These are phyloP conservation scores for Gossypium mustelinum DNA, from an alignment of 345 rosid genomes.

Conservation along the genomic window DNA sequence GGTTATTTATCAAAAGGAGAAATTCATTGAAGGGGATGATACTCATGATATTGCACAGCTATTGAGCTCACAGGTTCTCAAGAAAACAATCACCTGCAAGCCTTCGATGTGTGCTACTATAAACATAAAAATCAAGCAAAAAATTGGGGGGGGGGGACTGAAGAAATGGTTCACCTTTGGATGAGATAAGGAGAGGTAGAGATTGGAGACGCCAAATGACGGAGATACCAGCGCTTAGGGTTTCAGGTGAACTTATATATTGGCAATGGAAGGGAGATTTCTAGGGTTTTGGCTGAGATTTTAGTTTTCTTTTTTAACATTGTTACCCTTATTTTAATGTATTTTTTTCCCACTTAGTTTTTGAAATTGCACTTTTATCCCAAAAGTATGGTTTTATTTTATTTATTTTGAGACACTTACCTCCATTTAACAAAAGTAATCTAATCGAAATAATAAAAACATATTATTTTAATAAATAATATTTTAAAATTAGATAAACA, in stretches of 20 bases:
- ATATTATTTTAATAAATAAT: too few species aligned
- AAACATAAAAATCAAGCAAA: not conserved
- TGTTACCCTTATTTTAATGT: not conserved
- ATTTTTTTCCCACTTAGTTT: not conserved
- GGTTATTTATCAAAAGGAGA: constrained; percentile 28
- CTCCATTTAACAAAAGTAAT: too few species aligned
- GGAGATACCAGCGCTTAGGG: not conserved
- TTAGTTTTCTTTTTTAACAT: not conserved
- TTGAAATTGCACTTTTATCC: not conserved
- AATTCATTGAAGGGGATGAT: constrained; percentile 24
- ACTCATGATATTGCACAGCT: constrained; percentile 56
- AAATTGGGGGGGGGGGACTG: not conserved
- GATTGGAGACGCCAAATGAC: not conserved
- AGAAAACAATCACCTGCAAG: constrained; percentile 41
- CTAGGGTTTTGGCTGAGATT: not conserved
- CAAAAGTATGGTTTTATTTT: too few species aligned
- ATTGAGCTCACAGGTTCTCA: constrained; percentile 62
- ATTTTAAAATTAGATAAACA: too few species aligned
- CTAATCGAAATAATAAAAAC: too few species aligned
- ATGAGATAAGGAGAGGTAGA: not conserved
- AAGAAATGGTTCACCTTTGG: not conserved
- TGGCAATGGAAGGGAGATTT: not conserved
- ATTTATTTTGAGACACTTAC: too few species aligned
- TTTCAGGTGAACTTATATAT: not conserved
- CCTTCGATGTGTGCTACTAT: constrained; percentile 77